Conservation (phyloP, 208 protist genomes). For the Trypanosoma theileri region DNA sequence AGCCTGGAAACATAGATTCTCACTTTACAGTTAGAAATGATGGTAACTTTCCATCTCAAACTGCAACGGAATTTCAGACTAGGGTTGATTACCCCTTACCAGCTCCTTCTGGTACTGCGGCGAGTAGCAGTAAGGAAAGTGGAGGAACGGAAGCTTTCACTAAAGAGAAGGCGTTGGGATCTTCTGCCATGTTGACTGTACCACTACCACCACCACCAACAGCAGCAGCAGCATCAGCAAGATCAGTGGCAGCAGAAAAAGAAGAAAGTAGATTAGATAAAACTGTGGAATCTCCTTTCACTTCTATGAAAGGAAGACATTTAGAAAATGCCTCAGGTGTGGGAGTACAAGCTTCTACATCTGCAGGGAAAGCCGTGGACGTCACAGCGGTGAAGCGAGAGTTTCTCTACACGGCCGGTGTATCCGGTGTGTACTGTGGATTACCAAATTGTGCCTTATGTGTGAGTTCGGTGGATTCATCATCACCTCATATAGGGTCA, state of each 20-base stretch:
- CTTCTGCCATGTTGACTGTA: too few species aligned
- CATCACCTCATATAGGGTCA: neutral
- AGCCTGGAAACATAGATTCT: too few species aligned
- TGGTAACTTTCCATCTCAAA: too few species aligned
- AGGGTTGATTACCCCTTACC: too few species aligned
- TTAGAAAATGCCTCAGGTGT: neutral
- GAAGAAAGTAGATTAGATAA: neutral
- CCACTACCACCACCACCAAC: too few species aligned
- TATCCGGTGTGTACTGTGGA: conserved; percentile 27
- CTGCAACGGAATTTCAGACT: too few species aligned
- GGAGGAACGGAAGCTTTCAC: too few species aligned
- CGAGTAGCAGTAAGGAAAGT: too few species aligned
- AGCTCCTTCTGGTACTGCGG: too few species aligned
- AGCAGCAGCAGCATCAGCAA: neutral
- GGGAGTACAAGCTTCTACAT: neutral
- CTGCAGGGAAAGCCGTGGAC: neutral
- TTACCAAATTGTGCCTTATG: conserved; percentile 27
- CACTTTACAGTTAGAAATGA: too few species aligned
- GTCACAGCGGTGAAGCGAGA: neutral
- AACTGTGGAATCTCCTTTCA: neutral
- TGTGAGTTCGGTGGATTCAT: neutral
- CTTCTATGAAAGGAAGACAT: neutral
- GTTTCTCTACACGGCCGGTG: conserved; percentile 15
- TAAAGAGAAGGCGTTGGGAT: too few species aligned
- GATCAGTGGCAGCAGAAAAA: neutral